Percentiles rank a stretch among this genome's conserved stretches.
Evolutionary conservation across 2,329 filamentous ascomycete species (phyloP).

Genomic region (Xylaria hypoxylon): DNA sequence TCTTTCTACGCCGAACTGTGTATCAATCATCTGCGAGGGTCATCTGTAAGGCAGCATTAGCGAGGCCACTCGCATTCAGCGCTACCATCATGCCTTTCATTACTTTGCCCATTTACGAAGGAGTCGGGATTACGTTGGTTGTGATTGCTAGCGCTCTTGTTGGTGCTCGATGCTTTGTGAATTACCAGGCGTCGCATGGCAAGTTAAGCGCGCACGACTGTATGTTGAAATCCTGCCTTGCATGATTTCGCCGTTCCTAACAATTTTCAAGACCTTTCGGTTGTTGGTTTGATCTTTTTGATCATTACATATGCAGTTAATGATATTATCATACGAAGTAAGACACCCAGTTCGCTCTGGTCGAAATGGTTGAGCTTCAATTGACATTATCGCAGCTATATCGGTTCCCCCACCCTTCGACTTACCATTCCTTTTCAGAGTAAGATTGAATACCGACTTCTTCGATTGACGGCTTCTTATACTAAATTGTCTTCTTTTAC

Average conservation of each 20-base stretch:
- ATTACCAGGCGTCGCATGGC: conserved; percentile 11
- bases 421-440: conserved; percentile 12
- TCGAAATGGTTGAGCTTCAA: background rate
- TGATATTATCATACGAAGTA: conserved; percentile 14
- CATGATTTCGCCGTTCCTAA: conserved; percentile 2
- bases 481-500: background rate
- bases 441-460: background rate
- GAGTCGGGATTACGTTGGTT: conserved; percentile 10
- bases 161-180: conserved; percentile 13
- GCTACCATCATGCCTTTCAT: conserved; percentile 15
- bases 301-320: conserved; percentile 18
- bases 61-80: conserved; percentile 4
- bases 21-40: background rate
- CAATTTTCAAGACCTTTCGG: background rate
- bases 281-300: conserved; percentile 9
- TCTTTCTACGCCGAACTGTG: background rate
- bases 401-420: conserved; percentile 4
- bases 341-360: background rate
- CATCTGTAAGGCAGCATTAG: background rate
- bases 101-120: conserved; percentile 13
- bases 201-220: conserved; percentile 9
- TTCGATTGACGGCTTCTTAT: background rate
- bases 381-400: conserved; percentile 4
- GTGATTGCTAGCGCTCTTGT: conserved; percentile 12
- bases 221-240: background rate